Evolutionary conservation across 1,284 basidiomycete species (phyloP).

Genomic region (Pulveroboletus sp.): DNA sequence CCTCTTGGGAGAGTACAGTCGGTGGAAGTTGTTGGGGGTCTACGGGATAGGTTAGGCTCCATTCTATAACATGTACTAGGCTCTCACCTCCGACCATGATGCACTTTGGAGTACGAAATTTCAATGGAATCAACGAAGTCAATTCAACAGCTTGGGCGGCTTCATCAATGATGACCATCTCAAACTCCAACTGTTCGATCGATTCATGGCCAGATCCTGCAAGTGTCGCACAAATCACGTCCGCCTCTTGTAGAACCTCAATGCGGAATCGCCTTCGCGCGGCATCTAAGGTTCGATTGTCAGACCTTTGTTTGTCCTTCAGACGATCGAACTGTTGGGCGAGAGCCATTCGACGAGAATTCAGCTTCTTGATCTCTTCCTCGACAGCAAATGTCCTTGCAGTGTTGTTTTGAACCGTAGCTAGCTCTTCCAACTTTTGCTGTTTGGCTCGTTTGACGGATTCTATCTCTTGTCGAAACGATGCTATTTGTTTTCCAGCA

Average conservation of each 20-base stretch:
- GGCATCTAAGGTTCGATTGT: conserved; percentile 76
- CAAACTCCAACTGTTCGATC: conserved; percentile 85
- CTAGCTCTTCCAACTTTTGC: conserved; percentile 65
- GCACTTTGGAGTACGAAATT: conserved; percentile 83
- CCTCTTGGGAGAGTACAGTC: conserved; percentile 89
- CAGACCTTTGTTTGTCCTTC: conserved; percentile 78
- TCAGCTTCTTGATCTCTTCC: conserved; percentile 70
- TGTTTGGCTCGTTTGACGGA: conserved; percentile 62
- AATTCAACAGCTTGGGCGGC: conserved; percentile 97
- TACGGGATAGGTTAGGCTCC: conserved; percentile 29
- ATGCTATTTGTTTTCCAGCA: conserved; percentile 56
- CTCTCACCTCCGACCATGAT: conserved; percentile 89
- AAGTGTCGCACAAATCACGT: conserved; percentile 93
- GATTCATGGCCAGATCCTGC: conserved; percentile 92
- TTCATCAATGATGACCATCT: conserved; percentile 97
- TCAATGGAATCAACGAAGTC: conserved; percentile 95
- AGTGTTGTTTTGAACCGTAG: conserved; percentile 52
- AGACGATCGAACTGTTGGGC: conserved; percentile 75
- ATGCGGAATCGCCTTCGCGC: conserved; percentile 70
- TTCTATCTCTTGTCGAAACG: conserved; percentile 68
- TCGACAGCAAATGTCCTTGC: conserved; percentile 54
- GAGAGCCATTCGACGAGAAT: conserved; percentile 62
- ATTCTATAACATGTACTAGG: neutral
- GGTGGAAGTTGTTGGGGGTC: conserved; percentile 98
- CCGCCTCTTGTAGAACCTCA: conserved; percentile 84